Conservation (phyloP, 129 eudicot genomes). For the Rutidosis leptorrhynchoides region DNA sequence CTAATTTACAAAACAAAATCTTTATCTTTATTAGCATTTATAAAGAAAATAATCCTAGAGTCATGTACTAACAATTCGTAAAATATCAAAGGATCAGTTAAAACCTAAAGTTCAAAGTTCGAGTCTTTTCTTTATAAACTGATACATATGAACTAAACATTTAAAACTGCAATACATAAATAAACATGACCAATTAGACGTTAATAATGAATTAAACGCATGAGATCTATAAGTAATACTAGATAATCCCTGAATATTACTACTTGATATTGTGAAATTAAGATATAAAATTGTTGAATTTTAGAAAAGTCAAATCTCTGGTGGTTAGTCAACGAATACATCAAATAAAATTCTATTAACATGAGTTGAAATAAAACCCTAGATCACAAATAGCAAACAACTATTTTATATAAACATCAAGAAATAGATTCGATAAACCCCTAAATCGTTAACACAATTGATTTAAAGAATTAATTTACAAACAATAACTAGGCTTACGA, state of each 20-base stretch:
- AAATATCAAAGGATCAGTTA: neutral
- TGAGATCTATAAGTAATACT: neutral
- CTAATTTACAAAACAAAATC: neutral
- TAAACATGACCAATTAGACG: neutral
- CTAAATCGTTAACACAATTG: neutral
- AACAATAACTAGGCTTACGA: conserved; percentile 4
- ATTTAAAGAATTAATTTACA: neutral
- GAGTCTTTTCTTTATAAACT: too few relatives aligned
- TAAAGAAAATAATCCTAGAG: neutral
- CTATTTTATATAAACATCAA: neutral
- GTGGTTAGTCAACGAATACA: neutral
- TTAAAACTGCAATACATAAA: too few relatives aligned
- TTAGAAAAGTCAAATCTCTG: neutral
- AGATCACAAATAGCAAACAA: neutral
- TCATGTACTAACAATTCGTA: neutral
- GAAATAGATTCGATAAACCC: conserved; percentile 16
- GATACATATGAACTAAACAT: too few relatives aligned
- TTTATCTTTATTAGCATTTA: too few relatives aligned
- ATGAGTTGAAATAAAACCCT: neutral
- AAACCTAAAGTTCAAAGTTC: neutral
- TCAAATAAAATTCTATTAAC: neutral
- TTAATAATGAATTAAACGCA: neutral
- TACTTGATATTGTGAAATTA: neutral
- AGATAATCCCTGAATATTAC: neutral
- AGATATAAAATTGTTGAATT: neutral